These are phyloP conservation scores for Rhizopogon vulgaris DNA, from an alignment of 768 basidiomycete genomes.

Conservation along the genomic window DNA sequence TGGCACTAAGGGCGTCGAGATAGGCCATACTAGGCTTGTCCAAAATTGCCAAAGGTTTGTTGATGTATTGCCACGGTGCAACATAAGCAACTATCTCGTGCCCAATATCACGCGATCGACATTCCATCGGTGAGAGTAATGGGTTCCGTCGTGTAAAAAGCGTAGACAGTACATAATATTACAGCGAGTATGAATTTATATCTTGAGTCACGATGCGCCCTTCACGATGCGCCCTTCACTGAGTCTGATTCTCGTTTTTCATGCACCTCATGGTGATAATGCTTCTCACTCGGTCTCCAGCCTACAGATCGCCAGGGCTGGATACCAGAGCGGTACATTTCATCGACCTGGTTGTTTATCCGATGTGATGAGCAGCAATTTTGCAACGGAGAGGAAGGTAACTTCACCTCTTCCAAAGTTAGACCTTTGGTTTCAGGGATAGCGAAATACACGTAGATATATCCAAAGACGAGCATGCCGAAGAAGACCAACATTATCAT, in stretches of 20 bases:
- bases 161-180: slow-evolving; percentile 1
- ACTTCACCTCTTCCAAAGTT: slow-evolving; percentile 58
- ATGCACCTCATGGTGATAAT: slow-evolving; percentile 24
- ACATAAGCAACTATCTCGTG: not conserved
- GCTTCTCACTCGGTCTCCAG: slow-evolving; percentile 51
- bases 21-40: slow-evolving; percentile 14
- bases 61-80: not conserved
- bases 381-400: not conserved
- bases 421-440: slow-evolving; percentile 82
- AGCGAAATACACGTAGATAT: slow-evolving; percentile 66
- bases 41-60: slow-evolving; percentile 2
- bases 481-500: slow-evolving; percentile 74
- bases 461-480: slow-evolving; percentile 65
- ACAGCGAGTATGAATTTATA: not conserved
- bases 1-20: slow-evolving; percentile 18
- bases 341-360: slow-evolving; percentile 47
- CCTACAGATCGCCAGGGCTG: slow-evolving; percentile 58
- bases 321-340: slow-evolving; percentile 62
- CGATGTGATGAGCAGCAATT: not conserved
- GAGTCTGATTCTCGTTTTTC: slow-evolving; percentile 21
- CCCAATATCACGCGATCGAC: not conserved
- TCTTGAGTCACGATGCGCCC: not conserved
- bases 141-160: not conserved
- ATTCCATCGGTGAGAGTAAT: not conserved
- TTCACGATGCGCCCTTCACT: slow-evolving; percentile 14